phyloP scores from a whole-genome alignment of 2,329 filamentous ascomycete genomes.

The Exophiala sp. region DNA sequence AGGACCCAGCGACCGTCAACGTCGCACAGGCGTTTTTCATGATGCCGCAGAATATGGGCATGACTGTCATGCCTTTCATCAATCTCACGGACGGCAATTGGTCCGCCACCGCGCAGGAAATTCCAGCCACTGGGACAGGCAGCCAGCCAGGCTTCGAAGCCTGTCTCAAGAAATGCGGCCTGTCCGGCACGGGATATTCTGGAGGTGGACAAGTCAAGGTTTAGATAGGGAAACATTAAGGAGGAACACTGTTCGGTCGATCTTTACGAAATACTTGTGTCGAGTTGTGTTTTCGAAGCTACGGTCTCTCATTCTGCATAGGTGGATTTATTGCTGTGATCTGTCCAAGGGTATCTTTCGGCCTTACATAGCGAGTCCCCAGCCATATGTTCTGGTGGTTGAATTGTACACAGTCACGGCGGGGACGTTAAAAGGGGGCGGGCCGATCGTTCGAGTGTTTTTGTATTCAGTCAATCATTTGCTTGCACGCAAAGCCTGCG shows the following conservation, averaged over 20 bases:
- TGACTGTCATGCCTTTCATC: constrained; percentile 39
- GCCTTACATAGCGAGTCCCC: not conserved
- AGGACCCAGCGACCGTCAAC: constrained; percentile 46
- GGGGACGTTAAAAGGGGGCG: not conserved
- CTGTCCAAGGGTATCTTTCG: constrained; percentile 14
- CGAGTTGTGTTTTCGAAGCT: not conserved
- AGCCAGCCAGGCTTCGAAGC: constrained; percentile 40
- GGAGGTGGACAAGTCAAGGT: not conserved
- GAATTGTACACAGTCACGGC: not conserved
- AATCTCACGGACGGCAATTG: constrained; percentile 30
- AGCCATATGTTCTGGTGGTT: not conserved
- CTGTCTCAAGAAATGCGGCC: constrained; percentile 30
- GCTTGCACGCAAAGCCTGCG: not conserved
- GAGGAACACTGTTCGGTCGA: not conserved
- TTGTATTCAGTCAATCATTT: not conserved
- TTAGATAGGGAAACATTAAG: not conserved
- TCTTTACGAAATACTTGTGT: too few species aligned
- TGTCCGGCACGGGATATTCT: not conserved
- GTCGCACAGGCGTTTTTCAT: constrained; percentile 40
- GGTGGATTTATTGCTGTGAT: not conserved
- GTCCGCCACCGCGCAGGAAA: constrained; percentile 28
- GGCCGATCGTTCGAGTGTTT: not conserved
- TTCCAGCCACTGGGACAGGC: constrained; percentile 43
- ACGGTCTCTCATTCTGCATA: not conserved
- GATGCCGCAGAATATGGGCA: constrained; percentile 38